Base-by-base conservation (phyloP, 1,284 basidiomycete species). In the Cystobasidiaceae sp. region DNA sequence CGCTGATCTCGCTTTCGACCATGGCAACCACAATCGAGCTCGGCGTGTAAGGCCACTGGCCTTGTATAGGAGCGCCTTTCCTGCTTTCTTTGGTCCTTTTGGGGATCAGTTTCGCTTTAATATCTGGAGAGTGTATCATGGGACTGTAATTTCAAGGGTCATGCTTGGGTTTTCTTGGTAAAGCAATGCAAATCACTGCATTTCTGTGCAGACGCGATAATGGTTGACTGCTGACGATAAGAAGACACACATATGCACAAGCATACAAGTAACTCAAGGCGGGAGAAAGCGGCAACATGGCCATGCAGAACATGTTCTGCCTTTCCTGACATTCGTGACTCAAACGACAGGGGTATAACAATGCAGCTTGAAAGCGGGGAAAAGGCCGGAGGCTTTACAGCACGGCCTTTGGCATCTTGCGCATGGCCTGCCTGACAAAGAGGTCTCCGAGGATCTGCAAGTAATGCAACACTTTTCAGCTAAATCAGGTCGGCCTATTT, bases 331-430 rank as follows among this genome's bases (percentile, higher is more conserved):
- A 39, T 39, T n/a, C 37, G 37, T 11, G n/a, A n/a, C 37, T n/a
- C 9, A n/a, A 9, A 11, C 11, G 11, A 39, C 9, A 39, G 11
- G 37, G n/a, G 37, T 11, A n/a, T 9, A 11, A 39, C n/a, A 39
- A 11, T 39, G 37, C 9, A n/a, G 45, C 45, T 27, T 48, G 13
- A 48, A 48, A 21, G n/a, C n/a, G 21, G 25, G 13, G 45, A 56
- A 37, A 23, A 28, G 21, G 15, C 21, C 9, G 13, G 7, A 5
- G 23, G 25, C 4, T 4, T 43, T 67, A 71, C 57, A 72, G 65
- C 2, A 70, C 70, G 0, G 68, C 70, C 62, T 68, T 66, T 44
- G 67, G 37, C 72, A 72, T 72, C 65, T 70, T 71, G 49, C 68
- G 67, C 41, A 55, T 65, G 5, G 71, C 72, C 54, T 72, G 70